A percentile compares a stretch with the other conserved stretches of the same genome.
These are phyloP conservation scores for Phlebiopsis flavidoalba DNA, from an alignment of 768 basidiomycete species.

Conservation along the genomic window DNA sequence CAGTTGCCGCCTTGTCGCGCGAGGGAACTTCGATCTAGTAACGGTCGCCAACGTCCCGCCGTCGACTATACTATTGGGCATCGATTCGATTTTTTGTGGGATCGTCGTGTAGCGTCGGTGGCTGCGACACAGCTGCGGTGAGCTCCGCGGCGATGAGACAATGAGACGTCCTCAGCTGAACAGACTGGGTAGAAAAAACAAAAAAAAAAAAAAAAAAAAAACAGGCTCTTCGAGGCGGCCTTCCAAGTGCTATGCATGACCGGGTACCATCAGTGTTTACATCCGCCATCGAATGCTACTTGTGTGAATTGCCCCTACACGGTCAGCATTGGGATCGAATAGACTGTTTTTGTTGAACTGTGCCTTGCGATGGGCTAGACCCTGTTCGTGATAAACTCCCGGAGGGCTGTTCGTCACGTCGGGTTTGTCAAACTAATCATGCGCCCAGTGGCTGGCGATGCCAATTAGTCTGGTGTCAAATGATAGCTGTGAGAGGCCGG, in stretches of 20 bases:
- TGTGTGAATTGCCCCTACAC: too few species aligned
- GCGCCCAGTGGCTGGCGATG: background rate
- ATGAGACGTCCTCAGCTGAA: background rate
- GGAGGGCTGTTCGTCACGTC: background rate
- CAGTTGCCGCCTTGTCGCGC: background rate
- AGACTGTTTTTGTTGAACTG: too few species aligned
- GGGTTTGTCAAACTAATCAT: background rate
- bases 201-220: too few species aligned
- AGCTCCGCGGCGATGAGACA: background rate
- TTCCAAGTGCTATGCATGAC: too few species aligned
- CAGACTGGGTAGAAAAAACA: background rate
- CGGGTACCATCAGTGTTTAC: too few species aligned
- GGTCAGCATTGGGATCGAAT: too few species aligned
- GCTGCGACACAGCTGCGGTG: slow-evolving; percentile 5
- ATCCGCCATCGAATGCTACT: too few species aligned
- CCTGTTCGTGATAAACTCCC: too few species aligned
- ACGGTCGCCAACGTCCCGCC: background rate
- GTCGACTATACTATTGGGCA: background rate
- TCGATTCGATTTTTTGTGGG: background rate
- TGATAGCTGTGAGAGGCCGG: background rate
- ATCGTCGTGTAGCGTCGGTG: background rate
- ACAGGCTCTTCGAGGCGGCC: too few species aligned
- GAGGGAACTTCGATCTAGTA: background rate
- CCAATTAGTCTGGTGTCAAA: background rate
- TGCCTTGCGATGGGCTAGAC: too few species aligned